These are phyloP conservation scores for Salix dunnii DNA, from an alignment of 345 rosid species.

Conservation along the genomic window DNA sequence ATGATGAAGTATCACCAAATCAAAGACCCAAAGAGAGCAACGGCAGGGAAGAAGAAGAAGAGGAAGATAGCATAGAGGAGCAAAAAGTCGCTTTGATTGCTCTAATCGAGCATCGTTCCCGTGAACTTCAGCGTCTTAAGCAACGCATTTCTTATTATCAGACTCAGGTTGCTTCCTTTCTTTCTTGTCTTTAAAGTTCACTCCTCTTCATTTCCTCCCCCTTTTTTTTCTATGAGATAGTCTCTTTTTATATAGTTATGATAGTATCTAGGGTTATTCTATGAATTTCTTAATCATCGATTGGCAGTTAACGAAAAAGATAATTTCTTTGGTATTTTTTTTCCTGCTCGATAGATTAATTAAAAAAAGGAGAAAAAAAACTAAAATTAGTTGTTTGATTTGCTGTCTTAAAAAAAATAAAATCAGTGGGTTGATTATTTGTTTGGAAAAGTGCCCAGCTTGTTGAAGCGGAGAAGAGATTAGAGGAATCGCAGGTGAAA, in stretches of 20 bases:
- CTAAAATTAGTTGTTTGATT: not conserved
- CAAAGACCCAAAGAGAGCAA: conserved; percentile 19
- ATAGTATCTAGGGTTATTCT: not conserved
- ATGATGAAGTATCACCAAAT: not conserved
- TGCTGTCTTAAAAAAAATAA: not conserved
- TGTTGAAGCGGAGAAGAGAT: conserved; percentile 52
- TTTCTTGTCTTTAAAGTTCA: not conserved
- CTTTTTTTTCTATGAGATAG: not conserved
- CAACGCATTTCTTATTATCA: conserved; percentile 65
- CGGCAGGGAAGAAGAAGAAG: conserved; percentile 24
- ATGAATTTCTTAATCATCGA: not conserved
- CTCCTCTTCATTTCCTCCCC: not conserved
- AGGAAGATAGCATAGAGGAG: conserved; percentile 36
- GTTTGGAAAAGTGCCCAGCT: conserved; percentile 43
- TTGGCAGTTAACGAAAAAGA: not conserved
- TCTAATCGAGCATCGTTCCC: conserved; percentile 65
- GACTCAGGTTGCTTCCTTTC: conserved; percentile 46
- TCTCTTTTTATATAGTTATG: not conserved
- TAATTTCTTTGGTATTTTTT: not conserved
- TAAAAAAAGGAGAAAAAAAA: not conserved
- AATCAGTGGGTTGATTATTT: conserved; percentile 10
- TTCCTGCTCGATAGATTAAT: not conserved
- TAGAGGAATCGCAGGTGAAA: conserved; percentile 51
- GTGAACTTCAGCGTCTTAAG: conserved; percentile 57
- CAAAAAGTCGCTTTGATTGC: conserved; percentile 70